phyloP scores from a whole-genome alignment of 2,329 filamentous ascomycete genomes.

The Monosporascus sp. region DNA sequence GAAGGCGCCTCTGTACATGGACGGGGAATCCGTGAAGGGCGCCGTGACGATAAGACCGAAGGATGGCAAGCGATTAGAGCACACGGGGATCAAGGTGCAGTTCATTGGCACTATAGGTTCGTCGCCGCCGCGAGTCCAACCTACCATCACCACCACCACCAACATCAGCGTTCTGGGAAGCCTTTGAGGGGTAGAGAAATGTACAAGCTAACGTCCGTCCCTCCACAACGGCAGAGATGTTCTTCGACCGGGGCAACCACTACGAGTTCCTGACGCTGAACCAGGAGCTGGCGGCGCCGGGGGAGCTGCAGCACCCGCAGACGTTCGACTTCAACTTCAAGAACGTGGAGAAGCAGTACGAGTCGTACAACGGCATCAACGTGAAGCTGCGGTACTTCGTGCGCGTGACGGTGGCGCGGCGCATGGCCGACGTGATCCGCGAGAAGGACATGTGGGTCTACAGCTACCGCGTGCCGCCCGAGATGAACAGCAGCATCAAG shows the following conservation, averaged over 20 bases:
- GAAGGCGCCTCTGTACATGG: slow-evolving; percentile 94
- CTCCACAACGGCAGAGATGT: slow-evolving; percentile 71
- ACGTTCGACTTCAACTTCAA: slow-evolving; percentile 99
- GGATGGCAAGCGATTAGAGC: slow-evolving; percentile 95
- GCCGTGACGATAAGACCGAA: slow-evolving; percentile 93
- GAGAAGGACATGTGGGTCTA: slow-evolving; percentile 99
- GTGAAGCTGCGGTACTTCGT: slow-evolving; percentile 98
- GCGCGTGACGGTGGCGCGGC: slow-evolving; percentile 88
- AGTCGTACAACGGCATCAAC: slow-evolving; percentile 99
- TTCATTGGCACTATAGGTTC: slow-evolving; percentile 97
- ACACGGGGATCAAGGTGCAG: slow-evolving; percentile 98
- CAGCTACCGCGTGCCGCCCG: slow-evolving; percentile 93
- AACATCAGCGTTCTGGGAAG: not conserved
- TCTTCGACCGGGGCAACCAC: slow-evolving; percentile 98
- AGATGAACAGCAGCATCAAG: slow-evolving; percentile 98
- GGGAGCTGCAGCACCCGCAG: slow-evolving; percentile 97
- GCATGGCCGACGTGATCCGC: slow-evolving; percentile 96
- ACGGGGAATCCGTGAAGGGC: slow-evolving; percentile 96
- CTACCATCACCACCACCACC: too few species aligned
- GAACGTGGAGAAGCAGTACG: slow-evolving; percentile 99
- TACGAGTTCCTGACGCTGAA: slow-evolving; percentile 98
- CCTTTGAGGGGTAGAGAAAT: slow-evolving; percentile 2
- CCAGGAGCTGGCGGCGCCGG: slow-evolving; percentile 92
- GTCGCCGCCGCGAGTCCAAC: slow-evolving; percentile 13
- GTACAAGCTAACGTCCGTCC: slow-evolving; percentile 5